These are phyloP conservation scores for Hypoxylon lienhwacheense DNA, from an alignment of 495 filamentous ascomycete genomes.

Conservation along the genomic window DNA sequence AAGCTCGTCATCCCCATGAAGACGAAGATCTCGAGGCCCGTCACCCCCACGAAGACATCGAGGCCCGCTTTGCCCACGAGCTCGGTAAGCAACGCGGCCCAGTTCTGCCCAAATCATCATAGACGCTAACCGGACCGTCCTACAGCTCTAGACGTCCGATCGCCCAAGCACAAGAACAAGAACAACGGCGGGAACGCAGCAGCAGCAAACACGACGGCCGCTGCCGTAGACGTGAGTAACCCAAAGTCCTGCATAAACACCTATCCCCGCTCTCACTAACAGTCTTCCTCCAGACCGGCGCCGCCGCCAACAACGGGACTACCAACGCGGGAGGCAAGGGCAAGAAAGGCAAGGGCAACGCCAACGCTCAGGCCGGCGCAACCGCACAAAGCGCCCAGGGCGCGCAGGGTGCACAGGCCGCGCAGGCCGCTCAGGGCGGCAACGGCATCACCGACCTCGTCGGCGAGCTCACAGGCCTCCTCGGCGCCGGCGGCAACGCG, in stretches of 20 bases:
- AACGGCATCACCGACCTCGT: slow-evolving; percentile 18
- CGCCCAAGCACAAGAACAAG: slow-evolving; percentile 23
- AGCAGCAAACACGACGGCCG: too few relatives aligned
- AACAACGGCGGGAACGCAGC: background rate
- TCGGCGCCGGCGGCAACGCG: slow-evolving; percentile 9
- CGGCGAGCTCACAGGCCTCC: slow-evolving; percentile 14
- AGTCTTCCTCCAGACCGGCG: slow-evolving; percentile 12
- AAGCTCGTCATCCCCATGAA: too few relatives aligned
- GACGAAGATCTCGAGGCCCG: too few relatives aligned
- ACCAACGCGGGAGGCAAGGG: slow-evolving; percentile 10
- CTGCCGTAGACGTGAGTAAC: slow-evolving; percentile 28
- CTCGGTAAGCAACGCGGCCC: slow-evolving; percentile 13
- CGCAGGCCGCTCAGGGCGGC: background rate
- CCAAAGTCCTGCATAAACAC: too few relatives aligned
- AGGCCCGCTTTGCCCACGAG: slow-evolving; percentile 7
- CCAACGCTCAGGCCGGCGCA: background rate
- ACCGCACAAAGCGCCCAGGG: slow-evolving; percentile 3
- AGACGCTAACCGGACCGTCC: slow-evolving; percentile 5
- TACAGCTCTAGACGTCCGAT: slow-evolving; percentile 26
- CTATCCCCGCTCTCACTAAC: slow-evolving; percentile 14
- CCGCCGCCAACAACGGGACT: slow-evolving; percentile 21
- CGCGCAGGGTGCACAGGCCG: slow-evolving; percentile 5
- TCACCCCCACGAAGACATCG: too few relatives aligned
- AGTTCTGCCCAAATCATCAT: background rate
- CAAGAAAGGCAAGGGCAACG: slow-evolving; percentile 6